Base-by-base conservation (phyloP, 78 protist genomes). In the Pelomyxa schiedti region DNA sequence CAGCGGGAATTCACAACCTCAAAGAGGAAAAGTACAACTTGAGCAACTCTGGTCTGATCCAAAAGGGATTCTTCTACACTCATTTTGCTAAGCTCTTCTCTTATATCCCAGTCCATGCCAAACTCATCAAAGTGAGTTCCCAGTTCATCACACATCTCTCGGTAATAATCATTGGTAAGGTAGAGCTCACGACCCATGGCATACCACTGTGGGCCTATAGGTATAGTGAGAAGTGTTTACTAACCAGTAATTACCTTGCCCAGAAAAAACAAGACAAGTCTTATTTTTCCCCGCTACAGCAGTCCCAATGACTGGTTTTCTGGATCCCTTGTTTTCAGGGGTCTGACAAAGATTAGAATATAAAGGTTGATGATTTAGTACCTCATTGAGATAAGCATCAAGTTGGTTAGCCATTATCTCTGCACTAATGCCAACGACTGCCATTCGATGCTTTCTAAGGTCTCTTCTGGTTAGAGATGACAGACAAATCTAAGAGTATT, bases 171-270 rank as follows among this genome's bases (percentile, higher is more conserved):
- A 16, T 24, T 16, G 32, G 58, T 47, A 16, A 47, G 58, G 58
- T 47, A 80, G 53, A 88, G 53, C 42, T 77, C 84, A 3, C 76
- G 29, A 6, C 84, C 87, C 93, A 88, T 88, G 22, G 26, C 32
- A 9, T 81, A 41, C 81, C 84, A 82, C 71, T 88, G 90, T 41
- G 88, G 80, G 36, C 93, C 93, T n/a, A n/a, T n/a, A n/a, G n/a
- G n/a, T n/a, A n/a, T n/a, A n/a, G n/a, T n/a, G n/a, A n/a, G n/a
- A n/a, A n/a, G n/a, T n/a, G n/a, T n/a, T n/a, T n/a, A n/a, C n/a
- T n/a, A n/a, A n/a, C n/a, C n/a, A n/a, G n/a, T n/a, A n/a, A n/a
- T n/a, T n/a, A n/a, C n/a, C 72, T 88, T 89, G 1, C 93, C 93
- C 9, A 89, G 75, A 81, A 86, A 86, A 8, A 86, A 70, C 78